A percentile compares a stretch with the other conserved stretches of the same genome.
Evolutionary conservation across 2,329 filamentous ascomycete genomes (phyloP).

Genomic region (Alternaria conjuncta): DNA sequence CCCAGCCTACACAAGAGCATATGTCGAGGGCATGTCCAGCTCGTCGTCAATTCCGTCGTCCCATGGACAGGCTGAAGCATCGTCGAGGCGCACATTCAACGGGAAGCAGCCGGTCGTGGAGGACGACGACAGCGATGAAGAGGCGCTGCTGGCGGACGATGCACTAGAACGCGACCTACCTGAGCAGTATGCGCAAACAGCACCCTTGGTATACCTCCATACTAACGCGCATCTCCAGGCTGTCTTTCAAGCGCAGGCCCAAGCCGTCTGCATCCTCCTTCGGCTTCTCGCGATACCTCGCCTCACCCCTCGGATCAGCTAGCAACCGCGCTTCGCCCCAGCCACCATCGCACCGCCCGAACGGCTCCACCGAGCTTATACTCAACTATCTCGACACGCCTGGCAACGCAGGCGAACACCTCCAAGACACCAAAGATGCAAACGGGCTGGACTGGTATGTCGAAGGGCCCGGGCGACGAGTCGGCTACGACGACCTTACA

Average conservation of each 20-base stretch:
- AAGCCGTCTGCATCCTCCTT: slow-evolving; percentile 53
- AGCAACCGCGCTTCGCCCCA: slow-evolving; percentile 40
- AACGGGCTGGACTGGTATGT: slow-evolving; percentile 77
- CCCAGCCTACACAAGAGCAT: slow-evolving; percentile 26
- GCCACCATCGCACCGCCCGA: slow-evolving; percentile 29
- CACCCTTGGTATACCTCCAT: background rate
- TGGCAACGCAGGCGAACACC: slow-evolving; percentile 45
- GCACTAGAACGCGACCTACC: slow-evolving; percentile 60
- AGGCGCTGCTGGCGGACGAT: slow-evolving; percentile 61
- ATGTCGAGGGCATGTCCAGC: slow-evolving; percentile 49
- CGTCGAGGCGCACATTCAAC: slow-evolving; percentile 51
- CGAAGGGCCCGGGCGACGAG: slow-evolving; percentile 85
- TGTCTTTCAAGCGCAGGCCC: slow-evolving; percentile 76
- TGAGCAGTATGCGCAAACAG: slow-evolving; percentile 47
- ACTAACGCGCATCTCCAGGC: slow-evolving; percentile 33
- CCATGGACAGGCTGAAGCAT: slow-evolving; percentile 51
- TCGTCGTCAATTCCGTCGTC: slow-evolving; percentile 44
- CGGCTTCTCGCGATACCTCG: slow-evolving; percentile 54
- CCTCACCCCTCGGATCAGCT: slow-evolving; percentile 44
- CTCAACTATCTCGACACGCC: slow-evolving; percentile 52
- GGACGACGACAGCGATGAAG: slow-evolving; percentile 56
- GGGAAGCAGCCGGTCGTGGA: slow-evolving; percentile 44
- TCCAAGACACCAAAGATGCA: slow-evolving; percentile 54
- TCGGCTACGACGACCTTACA: slow-evolving; percentile 94
- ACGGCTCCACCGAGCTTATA: slow-evolving; percentile 48